These are phyloP conservation scores for Martiniozyma asiatica DNA, from an alignment of 1,139 yeast species.

Conservation along the genomic window DNA sequence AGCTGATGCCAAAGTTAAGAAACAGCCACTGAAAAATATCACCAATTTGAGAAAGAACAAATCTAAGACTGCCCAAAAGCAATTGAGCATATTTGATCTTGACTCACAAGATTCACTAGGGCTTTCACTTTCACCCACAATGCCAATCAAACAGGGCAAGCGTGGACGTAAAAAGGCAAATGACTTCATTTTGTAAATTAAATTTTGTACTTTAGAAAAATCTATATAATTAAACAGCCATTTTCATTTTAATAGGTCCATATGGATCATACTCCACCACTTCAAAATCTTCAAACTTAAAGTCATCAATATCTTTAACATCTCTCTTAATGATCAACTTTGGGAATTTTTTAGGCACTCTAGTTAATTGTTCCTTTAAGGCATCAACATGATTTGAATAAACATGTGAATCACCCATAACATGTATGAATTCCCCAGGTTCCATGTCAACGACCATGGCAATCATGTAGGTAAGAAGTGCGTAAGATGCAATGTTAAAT, in stretches of 20 bases:
- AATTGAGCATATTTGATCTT: too few species aligned
- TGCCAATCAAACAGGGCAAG: too few species aligned
- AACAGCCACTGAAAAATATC: conserved; percentile 1
- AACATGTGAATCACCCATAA: conserved; percentile 94
- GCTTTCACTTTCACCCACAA: too few species aligned
- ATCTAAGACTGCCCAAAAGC: not conserved
- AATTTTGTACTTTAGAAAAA: too few species aligned
- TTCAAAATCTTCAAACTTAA: conserved; percentile 76
- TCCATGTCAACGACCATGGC: conserved; percentile 91
- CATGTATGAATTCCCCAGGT: conserved; percentile 89
- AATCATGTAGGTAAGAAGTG: conserved; percentile 83
- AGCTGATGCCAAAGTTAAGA: not conserved
- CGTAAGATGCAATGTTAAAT: conserved; percentile 93
- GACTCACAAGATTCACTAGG: too few species aligned
- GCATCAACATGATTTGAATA: conserved; percentile 91
- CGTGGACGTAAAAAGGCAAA: too few species aligned
- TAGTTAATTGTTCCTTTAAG: conserved; percentile 58
- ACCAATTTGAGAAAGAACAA: not conserved
- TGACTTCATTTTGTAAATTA: too few species aligned
- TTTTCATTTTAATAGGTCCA: conserved; percentile 76
- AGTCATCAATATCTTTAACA: conserved; percentile 70
- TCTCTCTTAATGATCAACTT: conserved; percentile 57
- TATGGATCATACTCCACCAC: conserved; percentile 72
- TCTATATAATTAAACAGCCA: conserved; percentile 44
- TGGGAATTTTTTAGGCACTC: conserved; percentile 76